Base-by-base conservation (phyloP, 805 yeast species). In the Yueomyces sinensis region DNA sequence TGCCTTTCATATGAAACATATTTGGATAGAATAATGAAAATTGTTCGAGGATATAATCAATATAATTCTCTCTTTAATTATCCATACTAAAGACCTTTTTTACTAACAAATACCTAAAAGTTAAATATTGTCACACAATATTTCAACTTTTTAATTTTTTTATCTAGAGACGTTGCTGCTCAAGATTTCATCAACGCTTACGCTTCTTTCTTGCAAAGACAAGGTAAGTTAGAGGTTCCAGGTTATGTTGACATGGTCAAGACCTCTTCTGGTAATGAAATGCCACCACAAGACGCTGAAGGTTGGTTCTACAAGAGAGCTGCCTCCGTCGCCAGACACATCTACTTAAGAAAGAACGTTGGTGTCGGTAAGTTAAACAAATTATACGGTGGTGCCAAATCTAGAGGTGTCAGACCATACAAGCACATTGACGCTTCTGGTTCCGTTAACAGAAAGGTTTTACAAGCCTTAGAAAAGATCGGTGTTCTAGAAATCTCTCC, bases 271-370 rank as follows among this genome's bases (percentile, higher is more conserved):
- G 94, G 95, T 73, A 87, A 89, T 65, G 98, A 91, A 67, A 82
- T 91, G 68, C 98, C 98, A 67, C 98, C 98, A 67, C 97, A 89
- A 74, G 97, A 91, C 66, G 71, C 97, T 58, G 97, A 86, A 73
- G 86, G 89, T 63, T 91, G 98, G 98, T 89, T 84, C 82, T 89
- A 89, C 95, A 83, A 82, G 83, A 82, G 98, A 72, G 94, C 98
- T 60, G 98, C 98, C 62, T 89, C 98, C 43, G 86, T 87, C 68
- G 98, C 98, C 63, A 91, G 98, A 77, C 98, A 91, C 87, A 79
- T 91, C 71, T 91, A 91, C 94, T 76, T 91, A 72, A 86, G 95
- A 82, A 91, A 91, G 74, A 82, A 82, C 59, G 94, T 91, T 60
- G 98, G 98, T 82, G 94, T 89, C 58, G 98, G 98, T 76, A 82